These are phyloP conservation scores for Neonectria coccinea DNA, from an alignment of 2,329 filamentous ascomycete genomes.

Conservation along the genomic window DNA sequence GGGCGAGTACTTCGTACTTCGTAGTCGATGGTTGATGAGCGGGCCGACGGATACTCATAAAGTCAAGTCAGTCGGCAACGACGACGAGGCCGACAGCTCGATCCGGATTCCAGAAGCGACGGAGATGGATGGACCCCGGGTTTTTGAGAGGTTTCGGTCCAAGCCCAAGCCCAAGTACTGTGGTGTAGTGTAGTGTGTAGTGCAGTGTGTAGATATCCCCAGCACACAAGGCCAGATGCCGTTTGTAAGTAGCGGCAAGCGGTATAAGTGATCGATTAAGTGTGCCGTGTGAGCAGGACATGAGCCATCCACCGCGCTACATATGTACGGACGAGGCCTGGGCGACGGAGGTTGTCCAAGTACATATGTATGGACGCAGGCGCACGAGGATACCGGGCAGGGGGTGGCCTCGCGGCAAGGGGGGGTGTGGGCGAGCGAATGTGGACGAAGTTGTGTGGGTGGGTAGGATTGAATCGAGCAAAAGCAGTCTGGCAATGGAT, in stretches of 20 bases:
- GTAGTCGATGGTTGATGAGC: conserved; percentile 19
- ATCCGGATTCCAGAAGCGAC: conserved; percentile 16
- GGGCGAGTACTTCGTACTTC: neutral
- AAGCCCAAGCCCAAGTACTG: conserved; percentile 14
- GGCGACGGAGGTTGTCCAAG: conserved; percentile 40
- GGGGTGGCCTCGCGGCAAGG: conserved; percentile 33
- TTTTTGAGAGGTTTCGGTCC: conserved; percentile 11
- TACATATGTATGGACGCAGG: conserved; percentile 41
- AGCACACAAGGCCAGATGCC: conserved; percentile 43
- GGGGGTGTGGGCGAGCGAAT: conserved; percentile 23
- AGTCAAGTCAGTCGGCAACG: conserved; percentile 8
- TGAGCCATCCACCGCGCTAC: conserved; percentile 42
- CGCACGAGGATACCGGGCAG: conserved; percentile 45
- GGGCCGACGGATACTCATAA: conserved; percentile 19
- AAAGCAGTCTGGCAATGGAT: conserved; percentile 5
- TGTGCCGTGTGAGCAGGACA: conserved; percentile 38
- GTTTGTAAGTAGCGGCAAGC: conserved; percentile 21
- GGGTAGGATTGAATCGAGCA: conserved; percentile 40
- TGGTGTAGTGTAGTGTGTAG: neutral
- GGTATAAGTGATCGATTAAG: conserved; percentile 36
- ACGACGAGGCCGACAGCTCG: conserved; percentile 2
- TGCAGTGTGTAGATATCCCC: conserved; percentile 34
- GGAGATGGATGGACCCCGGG: conserved; percentile 1
- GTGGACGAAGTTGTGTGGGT: conserved; percentile 38
- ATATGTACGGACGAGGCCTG: conserved; percentile 44